Conservation (phyloP, 176 grass and related monocot genomes). For the Tuctoria greenei region DNA sequence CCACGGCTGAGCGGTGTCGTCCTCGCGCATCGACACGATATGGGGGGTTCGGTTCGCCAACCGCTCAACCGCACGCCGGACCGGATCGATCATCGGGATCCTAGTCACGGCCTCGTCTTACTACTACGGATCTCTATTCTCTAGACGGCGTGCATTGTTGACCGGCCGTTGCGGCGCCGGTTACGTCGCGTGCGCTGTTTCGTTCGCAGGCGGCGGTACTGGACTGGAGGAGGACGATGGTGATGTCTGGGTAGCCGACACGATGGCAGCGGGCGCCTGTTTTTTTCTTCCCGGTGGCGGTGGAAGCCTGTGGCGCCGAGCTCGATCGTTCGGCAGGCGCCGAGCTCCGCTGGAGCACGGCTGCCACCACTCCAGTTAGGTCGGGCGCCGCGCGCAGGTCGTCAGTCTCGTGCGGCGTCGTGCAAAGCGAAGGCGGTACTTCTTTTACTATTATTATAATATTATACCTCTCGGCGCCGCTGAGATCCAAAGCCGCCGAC, state of each 20-base stretch:
- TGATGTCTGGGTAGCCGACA: not conserved
- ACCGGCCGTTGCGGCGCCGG: not conserved
- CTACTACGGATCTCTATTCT: not conserved
- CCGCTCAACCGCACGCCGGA: not conserved
- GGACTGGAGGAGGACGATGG: not conserved
- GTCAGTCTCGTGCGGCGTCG: not conserved
- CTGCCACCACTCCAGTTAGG: not conserved
- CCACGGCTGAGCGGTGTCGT: not conserved
- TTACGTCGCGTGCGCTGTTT: constrained; percentile 20
- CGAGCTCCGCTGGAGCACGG: not conserved
- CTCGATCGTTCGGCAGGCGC: constrained; percentile 21
- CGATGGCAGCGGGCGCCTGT: not conserved
- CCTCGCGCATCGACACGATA: not conserved
- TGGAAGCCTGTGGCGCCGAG: constrained; percentile 11
- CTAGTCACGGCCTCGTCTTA: not conserved
- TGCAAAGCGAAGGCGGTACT: not conserved
- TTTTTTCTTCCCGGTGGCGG: constrained; percentile 7
- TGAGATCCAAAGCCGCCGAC: constrained; percentile 38
- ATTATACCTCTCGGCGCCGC: not conserved
- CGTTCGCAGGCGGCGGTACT: not conserved
- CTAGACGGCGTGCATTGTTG: constrained; percentile 21
- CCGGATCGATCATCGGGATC: not conserved
- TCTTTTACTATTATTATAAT: constrained; percentile 2
- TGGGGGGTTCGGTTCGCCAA: too few relatives aligned
- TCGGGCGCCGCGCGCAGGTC: not conserved